A percentile compares a stretch with the other conserved stretches of the same genome.
phyloP scores from a whole-genome alignment of 2,329 filamentous ascomycete species.

The Beauveria scarabaeidicola region DNA sequence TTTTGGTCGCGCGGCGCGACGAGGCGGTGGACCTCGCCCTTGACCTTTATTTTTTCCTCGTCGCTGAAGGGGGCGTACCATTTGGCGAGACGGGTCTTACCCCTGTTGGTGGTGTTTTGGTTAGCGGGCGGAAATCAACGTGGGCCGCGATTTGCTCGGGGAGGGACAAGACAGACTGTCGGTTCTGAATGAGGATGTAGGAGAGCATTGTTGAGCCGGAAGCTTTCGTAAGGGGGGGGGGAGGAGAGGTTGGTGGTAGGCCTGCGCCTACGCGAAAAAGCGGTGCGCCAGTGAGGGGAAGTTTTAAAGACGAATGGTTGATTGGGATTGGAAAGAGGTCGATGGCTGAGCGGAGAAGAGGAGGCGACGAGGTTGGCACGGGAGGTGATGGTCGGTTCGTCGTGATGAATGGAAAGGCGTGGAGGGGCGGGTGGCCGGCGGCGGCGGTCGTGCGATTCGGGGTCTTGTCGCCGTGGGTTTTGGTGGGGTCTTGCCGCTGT shows the following conservation, averaged over 20 bases:
- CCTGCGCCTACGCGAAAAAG: background rate
- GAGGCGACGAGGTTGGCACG: background rate
- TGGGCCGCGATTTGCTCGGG: no score
- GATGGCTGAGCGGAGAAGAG: background rate
- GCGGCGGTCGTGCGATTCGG: background rate
- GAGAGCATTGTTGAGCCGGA: conserved; percentile 50
- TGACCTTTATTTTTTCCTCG: conserved; percentile 98
- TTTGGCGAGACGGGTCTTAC: conserved; percentile 96
- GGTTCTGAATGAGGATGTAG: conserved; percentile 81
- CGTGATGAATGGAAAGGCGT: background rate
- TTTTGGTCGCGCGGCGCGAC: conserved; percentile 97
- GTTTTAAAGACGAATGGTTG: no score
- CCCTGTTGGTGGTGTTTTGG: conserved; percentile 43
- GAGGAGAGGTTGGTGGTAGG: background rate
- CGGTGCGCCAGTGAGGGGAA: background rate
- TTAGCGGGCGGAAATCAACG: background rate
- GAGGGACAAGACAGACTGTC: conserved; percentile 52
- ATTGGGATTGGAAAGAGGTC: background rate
- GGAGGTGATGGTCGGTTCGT: background rate
- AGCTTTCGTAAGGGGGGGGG: background rate
- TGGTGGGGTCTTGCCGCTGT: background rate
- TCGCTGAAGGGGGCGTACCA: conserved; percentile 99
- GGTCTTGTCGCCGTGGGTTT: background rate
- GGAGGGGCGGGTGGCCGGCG: background rate
- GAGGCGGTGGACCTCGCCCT: conserved; percentile 97